Conservation (phyloP, 371 early-diverging fungal species). For the Globomyces sp. region DNA sequence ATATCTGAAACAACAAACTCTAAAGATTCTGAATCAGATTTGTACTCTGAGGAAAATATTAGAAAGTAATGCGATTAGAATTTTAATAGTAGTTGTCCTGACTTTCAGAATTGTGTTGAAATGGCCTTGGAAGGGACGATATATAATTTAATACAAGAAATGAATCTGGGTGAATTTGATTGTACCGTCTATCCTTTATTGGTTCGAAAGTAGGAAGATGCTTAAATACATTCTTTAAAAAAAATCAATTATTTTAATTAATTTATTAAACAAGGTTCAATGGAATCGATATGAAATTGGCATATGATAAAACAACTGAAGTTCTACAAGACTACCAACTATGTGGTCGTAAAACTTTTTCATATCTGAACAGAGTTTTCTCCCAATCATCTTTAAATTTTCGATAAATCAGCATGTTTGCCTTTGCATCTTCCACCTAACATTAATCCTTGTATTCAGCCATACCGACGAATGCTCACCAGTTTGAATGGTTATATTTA, state of each 20-base stretch:
- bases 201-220: not conserved
- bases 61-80: not conserved
- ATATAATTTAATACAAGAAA: slow-evolving; percentile 50
- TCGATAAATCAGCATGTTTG: slow-evolving; percentile 85
- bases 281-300: not conserved
- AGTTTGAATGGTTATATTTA: slow-evolving; percentile 78
- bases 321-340: not conserved
- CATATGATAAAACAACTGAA: slow-evolving; percentile 4
- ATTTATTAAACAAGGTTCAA: not conserved
- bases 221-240: not conserved
- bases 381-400: slow-evolving; percentile 85
- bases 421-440: slow-evolving; percentile 75
- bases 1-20: not conserved
- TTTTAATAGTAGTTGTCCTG: slow-evolving; percentile 22
- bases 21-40: not conserved
- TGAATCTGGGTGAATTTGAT: slow-evolving; percentile 42
- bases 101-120: slow-evolving; percentile 41
- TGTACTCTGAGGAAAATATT: not conserved
- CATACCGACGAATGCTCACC: slow-evolving; percentile 86
- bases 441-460: not conserved
- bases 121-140: slow-evolving; percentile 42
- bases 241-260: not conserved
- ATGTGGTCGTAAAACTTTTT: slow-evolving; percentile 14
- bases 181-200: slow-evolving; percentile 13
- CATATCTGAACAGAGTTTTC: slow-evolving; percentile 20